phyloP scores from a whole-genome alignment of 106 monocot species.

The Dendrobium officinale region DNA sequence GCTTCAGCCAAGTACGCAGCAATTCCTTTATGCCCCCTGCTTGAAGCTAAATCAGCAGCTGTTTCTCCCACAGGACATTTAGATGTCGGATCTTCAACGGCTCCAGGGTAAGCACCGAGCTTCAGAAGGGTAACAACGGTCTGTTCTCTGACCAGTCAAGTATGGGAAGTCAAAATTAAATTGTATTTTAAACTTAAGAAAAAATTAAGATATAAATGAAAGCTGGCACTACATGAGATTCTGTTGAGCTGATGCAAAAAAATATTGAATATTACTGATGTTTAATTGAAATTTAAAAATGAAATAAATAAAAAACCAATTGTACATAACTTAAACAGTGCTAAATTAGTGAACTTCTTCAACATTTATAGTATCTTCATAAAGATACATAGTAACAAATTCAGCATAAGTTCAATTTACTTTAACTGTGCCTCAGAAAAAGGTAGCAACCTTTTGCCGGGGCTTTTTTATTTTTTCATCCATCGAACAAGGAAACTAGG shows the following conservation, averaged over 20 bases:
- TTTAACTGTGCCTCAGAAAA: no score
- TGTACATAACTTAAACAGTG: not conserved
- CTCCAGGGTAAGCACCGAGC: slow-evolving; percentile 56
- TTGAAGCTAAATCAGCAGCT: slow-evolving; percentile 74
- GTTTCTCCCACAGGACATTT: slow-evolving; percentile 49
- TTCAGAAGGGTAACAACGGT: slow-evolving; percentile 41
- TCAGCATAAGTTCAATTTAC: no score
- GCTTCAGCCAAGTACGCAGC: slow-evolving; percentile 75
- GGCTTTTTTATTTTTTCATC: no score
- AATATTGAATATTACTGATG: not conserved
- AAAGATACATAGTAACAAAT: not conserved
- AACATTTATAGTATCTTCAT: not conserved
- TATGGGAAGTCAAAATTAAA: not conserved
- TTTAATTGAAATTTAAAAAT: slow-evolving; percentile 1
- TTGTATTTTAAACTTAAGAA: not conserved
- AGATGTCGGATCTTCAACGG: slow-evolving; percentile 60
- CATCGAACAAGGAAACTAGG: no score
- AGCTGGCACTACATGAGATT: not conserved
- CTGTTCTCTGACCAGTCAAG: slow-evolving; percentile 44
- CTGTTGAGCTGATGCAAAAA: not conserved
- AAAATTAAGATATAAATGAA: not conserved
- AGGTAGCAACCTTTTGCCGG: no score
- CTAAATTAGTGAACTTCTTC: not conserved
- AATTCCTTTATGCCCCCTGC: slow-evolving; percentile 68
- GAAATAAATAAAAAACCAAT: not conserved